A percentile compares a stretch with the other conserved stretches of the same genome.
These are phyloP conservation scores for Mycothermus thermophilus DNA, from an alignment of 495 filamentous ascomycete genomes.

Conservation along the genomic window DNA sequence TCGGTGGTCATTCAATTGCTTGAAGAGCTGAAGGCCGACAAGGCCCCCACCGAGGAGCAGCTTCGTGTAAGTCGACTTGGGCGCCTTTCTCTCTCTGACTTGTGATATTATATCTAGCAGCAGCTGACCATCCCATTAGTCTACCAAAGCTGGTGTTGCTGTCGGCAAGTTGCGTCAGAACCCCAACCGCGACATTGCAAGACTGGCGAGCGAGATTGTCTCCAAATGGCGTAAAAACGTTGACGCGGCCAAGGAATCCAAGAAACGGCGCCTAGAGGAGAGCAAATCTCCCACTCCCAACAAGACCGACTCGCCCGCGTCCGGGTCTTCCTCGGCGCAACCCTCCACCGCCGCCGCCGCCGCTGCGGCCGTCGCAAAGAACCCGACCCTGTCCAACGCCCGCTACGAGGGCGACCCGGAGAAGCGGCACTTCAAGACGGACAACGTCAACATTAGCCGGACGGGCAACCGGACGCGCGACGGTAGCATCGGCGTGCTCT, in stretches of 20 bases:
- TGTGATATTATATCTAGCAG: too few relatives aligned
- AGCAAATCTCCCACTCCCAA: constrained; percentile 28
- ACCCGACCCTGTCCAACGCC: too few relatives aligned
- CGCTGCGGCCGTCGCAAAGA: too few relatives aligned
- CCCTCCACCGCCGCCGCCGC: constrained; percentile 24
- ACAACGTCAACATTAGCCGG: constrained; percentile 56
- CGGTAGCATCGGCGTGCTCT: constrained; percentile 76
- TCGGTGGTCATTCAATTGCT: constrained; percentile 53
- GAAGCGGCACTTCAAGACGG: constrained; percentile 65
- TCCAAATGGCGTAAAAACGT: constrained; percentile 77
- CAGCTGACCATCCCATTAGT: constrained; percentile 35
- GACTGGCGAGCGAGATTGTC: constrained; percentile 65
- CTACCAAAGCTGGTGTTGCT: constrained; percentile 80
- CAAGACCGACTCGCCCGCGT: constrained; percentile 25
- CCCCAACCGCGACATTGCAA: constrained; percentile 60
- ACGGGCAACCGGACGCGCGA: constrained; percentile 63
- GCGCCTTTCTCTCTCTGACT: background rate
- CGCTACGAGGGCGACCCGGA: constrained; percentile 55
- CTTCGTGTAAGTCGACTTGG: constrained; percentile 47
- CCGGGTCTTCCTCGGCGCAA: too few relatives aligned
- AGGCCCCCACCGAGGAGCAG: constrained; percentile 76
- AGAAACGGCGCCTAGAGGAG: constrained; percentile 35
- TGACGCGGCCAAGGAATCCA: constrained; percentile 48
- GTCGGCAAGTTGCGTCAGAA: constrained; percentile 72
- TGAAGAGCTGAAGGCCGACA: constrained; percentile 59